Conservation (phyloP, 106 monocot genomes). For the Cymbidium sinense region DNA sequence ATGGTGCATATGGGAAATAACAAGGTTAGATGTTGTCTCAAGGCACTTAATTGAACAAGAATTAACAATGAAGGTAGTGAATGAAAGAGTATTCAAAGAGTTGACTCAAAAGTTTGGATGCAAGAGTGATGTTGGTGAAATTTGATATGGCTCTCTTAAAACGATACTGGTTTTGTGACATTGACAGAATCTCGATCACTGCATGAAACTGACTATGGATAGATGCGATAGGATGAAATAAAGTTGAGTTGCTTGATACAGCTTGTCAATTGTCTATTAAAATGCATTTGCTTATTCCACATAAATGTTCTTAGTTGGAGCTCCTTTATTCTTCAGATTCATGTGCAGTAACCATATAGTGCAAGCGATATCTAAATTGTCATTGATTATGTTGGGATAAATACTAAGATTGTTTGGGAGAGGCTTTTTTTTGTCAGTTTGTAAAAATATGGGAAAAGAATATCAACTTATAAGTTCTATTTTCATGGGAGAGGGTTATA, state of each 20-base stretch:
- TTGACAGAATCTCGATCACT: background rate
- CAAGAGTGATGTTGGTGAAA: background rate
- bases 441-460: background rate
- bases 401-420: background rate
- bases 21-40: background rate
- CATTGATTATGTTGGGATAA: conserved; percentile 3
- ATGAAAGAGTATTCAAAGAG: background rate
- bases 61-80: background rate
- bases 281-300: background rate
- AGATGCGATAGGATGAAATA: background rate
- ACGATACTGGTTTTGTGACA: background rate
- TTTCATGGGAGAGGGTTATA: background rate
- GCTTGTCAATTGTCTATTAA: background rate
- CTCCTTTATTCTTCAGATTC: conserved; percentile 1
- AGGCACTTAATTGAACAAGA: background rate
- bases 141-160: background rate
- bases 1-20: background rate
- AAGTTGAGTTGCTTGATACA: background rate
- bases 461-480: background rate
- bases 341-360: background rate
- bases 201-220: background rate
- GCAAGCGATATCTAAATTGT: background rate
- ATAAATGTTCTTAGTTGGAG: background rate
- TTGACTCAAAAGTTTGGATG: background rate
- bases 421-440: background rate